Evolutionary conservation across 805 yeast species (phyloP), one percentile per base, ranked within the genome.

Genomic region (Candida corydali): DNA sequence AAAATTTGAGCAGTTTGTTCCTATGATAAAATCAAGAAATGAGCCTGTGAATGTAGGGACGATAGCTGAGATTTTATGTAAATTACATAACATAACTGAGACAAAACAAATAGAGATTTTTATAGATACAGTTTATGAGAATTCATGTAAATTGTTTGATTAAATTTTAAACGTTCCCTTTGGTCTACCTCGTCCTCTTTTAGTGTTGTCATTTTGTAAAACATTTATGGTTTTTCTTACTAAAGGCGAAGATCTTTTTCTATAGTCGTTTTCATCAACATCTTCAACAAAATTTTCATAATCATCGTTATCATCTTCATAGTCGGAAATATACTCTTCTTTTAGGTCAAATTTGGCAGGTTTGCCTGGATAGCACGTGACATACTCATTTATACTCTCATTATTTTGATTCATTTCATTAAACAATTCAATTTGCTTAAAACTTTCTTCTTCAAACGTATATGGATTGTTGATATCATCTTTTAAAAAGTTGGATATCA

Each of bases 11-110:
- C 37, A 26, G 1, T 38, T 43, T 3, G 51, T 51, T 1, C 79
- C 80, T 3, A 45, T 86, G 67, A 74, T 93, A 29, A 83, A 83
- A 45, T 82, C 91, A 0, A 71, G 98, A 52, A 88, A 93, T 56
- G 99, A 93, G 58, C 99, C 99, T 0, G 88, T 94, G 34, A 73
- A 77, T 29, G 78, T 93, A 37, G 86, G 87, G 3, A 76, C 78
- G 39, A 88, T 88, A 0, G 97, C 94, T 1, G 76, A 62, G 39
- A 54, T 66, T 18, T 46, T 67, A 54, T 52, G 64, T 23, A 48
- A 43, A 22, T 40, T 67, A 16, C 58, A 65, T 38, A 62, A 57
- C 0, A 36, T 61, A 5, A 44, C 43, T 14, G 52, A 48, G 2
- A 60, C 54, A 4, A 33, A 45, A 20, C 64, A 65, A 26, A 46